These are phyloP conservation scores for Ophiostoma himal-ulmi DNA, from an alignment of 2,329 filamentous ascomycete species.

Conservation along the genomic window DNA sequence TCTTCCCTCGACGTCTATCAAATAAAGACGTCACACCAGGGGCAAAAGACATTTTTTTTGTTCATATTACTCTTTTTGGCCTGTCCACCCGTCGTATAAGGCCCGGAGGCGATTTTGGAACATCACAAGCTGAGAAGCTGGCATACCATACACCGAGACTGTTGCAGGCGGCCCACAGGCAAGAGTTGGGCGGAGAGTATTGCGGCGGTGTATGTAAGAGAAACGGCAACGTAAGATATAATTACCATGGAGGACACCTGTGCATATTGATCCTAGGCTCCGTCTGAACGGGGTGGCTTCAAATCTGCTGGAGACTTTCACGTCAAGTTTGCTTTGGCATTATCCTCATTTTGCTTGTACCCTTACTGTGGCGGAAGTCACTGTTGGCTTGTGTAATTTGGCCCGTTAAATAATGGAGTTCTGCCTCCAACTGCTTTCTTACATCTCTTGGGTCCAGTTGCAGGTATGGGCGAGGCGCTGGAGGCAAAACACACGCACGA, in stretches of 20 bases:
- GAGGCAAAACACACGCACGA: constrained; percentile 17
- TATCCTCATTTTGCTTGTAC: too few species aligned
- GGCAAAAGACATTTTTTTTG: neutral
- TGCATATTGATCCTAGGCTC: neutral
- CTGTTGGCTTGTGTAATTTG: too few species aligned
- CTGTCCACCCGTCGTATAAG: neutral
- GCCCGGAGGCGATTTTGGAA: too few species aligned
- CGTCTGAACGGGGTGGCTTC: neutral
- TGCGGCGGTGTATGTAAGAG: constrained; percentile 7
- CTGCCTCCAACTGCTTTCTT: neutral
- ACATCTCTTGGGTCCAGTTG: neutral
- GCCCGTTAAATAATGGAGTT: too few species aligned
- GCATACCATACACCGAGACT: neutral
- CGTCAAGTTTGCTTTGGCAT: too few species aligned
- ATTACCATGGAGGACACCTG: neutral
- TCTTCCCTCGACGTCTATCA: neutral
- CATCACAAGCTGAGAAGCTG: too few species aligned
- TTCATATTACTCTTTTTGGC: neutral
- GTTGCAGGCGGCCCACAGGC: neutral
- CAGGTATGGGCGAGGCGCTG: neutral
- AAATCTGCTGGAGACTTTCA: neutral
- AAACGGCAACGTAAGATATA: neutral
- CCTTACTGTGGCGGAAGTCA: too few species aligned
- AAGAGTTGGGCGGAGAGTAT: neutral
- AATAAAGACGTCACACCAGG: neutral